phyloP scores from a whole-genome alignment of 2,329 filamentous ascomycete genomes.

The Neofusicoccum ribis region DNA sequence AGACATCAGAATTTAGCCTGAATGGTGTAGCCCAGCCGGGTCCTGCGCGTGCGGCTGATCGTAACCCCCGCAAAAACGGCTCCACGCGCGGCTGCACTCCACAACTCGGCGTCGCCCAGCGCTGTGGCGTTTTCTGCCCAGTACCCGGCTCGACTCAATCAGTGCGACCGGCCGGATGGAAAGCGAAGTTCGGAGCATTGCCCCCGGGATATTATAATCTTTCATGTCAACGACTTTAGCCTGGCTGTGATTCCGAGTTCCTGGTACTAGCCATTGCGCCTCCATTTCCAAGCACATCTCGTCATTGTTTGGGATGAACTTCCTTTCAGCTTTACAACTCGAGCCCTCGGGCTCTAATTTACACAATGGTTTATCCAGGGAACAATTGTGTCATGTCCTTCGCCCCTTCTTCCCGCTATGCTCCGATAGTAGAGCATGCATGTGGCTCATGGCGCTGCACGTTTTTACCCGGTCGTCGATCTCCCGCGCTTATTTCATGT shows the following conservation, averaged over 20 bases:
- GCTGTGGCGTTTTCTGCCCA: background rate
- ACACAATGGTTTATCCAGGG: too few species aligned
- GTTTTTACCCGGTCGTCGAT: slow-evolving; percentile 6
- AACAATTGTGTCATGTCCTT: background rate
- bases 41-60: background rate
- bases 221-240: background rate
- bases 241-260: background rate
- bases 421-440: background rate
- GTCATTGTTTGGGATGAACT: too few species aligned
- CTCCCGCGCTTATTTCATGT: background rate
- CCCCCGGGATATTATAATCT: background rate
- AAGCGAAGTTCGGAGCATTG: background rate
- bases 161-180: background rate
- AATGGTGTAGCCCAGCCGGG: background rate
- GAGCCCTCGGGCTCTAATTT: too few species aligned
- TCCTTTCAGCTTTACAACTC: too few species aligned
- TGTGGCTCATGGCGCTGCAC: background rate
- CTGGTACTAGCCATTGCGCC: background rate
- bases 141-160: too few species aligned
- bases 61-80: background rate
- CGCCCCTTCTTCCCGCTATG: background rate
- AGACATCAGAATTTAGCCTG: background rate
- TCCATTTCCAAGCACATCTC: too few species aligned
- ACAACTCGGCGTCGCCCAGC: background rate
- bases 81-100: background rate